These are phyloP conservation scores for Cutaneotrichosporon sp. DNA, from an alignment of 1,284 basidiomycete species.

Conservation along the genomic window DNA sequence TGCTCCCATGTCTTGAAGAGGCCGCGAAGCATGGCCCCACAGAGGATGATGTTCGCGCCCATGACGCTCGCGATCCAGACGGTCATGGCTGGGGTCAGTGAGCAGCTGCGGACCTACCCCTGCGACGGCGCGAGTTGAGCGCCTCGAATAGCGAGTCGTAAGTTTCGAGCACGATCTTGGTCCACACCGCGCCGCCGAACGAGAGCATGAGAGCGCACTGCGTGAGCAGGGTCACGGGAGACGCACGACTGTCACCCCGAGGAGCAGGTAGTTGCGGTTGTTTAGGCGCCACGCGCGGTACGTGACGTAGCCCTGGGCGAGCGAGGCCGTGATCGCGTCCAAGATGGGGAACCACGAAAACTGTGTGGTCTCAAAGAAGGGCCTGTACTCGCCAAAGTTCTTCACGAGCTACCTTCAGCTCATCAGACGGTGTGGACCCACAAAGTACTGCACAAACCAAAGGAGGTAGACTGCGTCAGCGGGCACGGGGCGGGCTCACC, in stretches of 20 bases:
- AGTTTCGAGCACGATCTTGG: conserved; percentile 5
- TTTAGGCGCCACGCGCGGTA: conserved; percentile 37
- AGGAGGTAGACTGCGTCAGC: conserved; percentile 9
- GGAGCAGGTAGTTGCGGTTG: conserved; percentile 29
- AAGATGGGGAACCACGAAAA: conserved; percentile 28
- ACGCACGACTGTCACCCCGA: conserved; percentile 26
- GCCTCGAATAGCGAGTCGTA: conserved; percentile 4
- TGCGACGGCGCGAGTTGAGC: background rate
- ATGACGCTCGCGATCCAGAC: conserved; percentile 23
- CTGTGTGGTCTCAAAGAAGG: conserved; percentile 24
- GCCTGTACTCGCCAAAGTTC: conserved; percentile 26
- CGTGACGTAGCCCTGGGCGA: conserved; percentile 38
- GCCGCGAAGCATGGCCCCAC: conserved; percentile 29
- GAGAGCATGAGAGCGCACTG: background rate
- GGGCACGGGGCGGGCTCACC: background rate
- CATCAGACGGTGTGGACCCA: background rate
- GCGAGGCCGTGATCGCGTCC: conserved; percentile 14
- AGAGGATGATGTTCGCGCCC: conserved; percentile 37
- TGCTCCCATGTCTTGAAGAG: conserved; percentile 34
- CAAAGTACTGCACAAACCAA: conserved; percentile 5
- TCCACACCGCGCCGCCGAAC: conserved; percentile 6
- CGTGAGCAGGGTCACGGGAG: background rate
- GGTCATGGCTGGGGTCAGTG: conserved; percentile 3
- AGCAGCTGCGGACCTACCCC: conserved; percentile 8
- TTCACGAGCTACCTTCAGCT: conserved; percentile 25